Evolutionary conservation across 176 grass and related monocot species (phyloP).

Genomic region (Carex parvula): DNA sequence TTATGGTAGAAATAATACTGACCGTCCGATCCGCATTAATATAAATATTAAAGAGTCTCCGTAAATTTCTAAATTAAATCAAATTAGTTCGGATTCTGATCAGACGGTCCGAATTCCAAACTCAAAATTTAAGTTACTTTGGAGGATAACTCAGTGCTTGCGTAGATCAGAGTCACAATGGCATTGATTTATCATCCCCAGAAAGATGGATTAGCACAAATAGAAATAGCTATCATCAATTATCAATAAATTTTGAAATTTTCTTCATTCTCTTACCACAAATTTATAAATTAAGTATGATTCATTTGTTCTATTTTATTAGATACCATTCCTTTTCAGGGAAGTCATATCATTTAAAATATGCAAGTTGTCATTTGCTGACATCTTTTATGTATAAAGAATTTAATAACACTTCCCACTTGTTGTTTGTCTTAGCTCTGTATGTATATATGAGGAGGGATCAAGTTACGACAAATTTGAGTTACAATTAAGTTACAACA

Average conservation of each 20-base stretch:
- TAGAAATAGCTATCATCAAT: not conserved
- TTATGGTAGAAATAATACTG: too few relatives aligned
- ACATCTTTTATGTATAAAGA: conserved; percentile 19
- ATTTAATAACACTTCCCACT: conserved; percentile 8
- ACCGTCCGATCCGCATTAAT: too few relatives aligned
- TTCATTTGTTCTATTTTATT: not conserved
- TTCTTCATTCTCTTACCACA: not conserved
- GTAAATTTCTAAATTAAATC: too few relatives aligned
- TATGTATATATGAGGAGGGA: too few relatives aligned
- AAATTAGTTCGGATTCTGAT: too few relatives aligned
- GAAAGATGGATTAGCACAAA: not conserved
- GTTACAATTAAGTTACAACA: too few relatives aligned
- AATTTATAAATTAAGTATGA: not conserved
- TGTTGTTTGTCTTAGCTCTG: not conserved
- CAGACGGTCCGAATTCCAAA: too few relatives aligned
- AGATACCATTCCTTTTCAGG: not conserved
- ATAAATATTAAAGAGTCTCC: too few relatives aligned
- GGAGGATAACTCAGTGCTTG: too few relatives aligned
- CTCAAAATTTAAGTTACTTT: too few relatives aligned
- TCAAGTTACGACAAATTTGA: too few relatives aligned
- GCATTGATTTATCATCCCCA: not conserved
- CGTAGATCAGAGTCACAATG: not conserved
- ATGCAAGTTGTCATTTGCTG: conserved; percentile 8
- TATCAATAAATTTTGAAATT: not conserved
- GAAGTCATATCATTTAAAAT: conserved; percentile 12